Conservation (phyloP, 495 filamentous ascomycete genomes). For the Aspergillus sparsus region DNA sequence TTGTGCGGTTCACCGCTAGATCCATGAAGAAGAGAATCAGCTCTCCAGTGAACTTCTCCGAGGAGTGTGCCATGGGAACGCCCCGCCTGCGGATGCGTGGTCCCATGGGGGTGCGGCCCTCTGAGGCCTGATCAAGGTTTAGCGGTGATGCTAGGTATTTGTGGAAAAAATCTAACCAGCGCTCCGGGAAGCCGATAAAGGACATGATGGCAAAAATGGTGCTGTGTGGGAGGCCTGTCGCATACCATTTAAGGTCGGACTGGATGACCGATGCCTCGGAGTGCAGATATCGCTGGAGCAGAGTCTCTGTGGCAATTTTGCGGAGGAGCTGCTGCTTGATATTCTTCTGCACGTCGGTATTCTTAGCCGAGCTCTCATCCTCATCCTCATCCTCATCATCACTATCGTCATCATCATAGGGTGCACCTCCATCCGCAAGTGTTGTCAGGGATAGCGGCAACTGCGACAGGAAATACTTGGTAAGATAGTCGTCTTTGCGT, state of each 20-base stretch:
- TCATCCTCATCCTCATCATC: slow-evolving; percentile 23
- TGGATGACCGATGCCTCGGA: slow-evolving; percentile 55
- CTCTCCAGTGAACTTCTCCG: slow-evolving; percentile 56
- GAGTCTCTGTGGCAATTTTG: slow-evolving; percentile 55
- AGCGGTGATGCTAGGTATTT: slow-evolving; percentile 57
- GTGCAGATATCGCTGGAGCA: slow-evolving; percentile 52
- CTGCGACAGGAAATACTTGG: slow-evolving; percentile 47
- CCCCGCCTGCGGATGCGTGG: slow-evolving; percentile 50
- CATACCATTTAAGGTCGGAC: slow-evolving; percentile 55
- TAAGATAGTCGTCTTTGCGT: slow-evolving; percentile 30
- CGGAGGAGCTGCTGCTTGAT: slow-evolving; percentile 58
- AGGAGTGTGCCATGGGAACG: slow-evolving; percentile 53
- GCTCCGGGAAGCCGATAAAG: slow-evolving; percentile 54
- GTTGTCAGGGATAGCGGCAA: slow-evolving; percentile 29
- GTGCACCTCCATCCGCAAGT: slow-evolving; percentile 14
- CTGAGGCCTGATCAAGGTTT: slow-evolving; percentile 41
- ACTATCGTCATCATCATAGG: slow-evolving; percentile 18
- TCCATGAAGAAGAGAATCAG: slow-evolving; percentile 60
- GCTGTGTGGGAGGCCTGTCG: slow-evolving; percentile 53
- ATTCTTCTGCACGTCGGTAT: slow-evolving; percentile 38
- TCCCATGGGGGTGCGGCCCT: slow-evolving; percentile 23
- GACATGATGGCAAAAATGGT: slow-evolving; percentile 51
- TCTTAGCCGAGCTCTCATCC: slow-evolving; percentile 7
- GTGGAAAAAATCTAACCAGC: slow-evolving; percentile 58
- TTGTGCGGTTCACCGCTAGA: slow-evolving; percentile 55